Percentiles rank a stretch among this genome's conserved stretches.
Conservation (phyloP, 2,329 filamentous ascomycete species). For the Beauveria bassiana region DNA sequence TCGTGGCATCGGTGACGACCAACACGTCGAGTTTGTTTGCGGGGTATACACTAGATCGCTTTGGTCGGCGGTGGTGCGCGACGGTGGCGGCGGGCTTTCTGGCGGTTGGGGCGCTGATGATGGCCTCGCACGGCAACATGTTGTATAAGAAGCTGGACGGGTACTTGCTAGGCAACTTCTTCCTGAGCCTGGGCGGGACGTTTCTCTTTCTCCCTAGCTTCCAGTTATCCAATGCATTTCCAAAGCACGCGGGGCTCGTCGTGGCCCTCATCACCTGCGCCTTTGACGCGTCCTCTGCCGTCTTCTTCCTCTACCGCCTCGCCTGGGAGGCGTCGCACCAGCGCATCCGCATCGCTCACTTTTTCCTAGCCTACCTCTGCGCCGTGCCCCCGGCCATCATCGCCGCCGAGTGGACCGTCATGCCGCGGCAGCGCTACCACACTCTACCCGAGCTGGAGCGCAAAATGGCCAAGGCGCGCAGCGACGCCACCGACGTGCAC, state of each 20-base stretch:
- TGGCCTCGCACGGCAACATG: slow-evolving; percentile 58
- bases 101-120: slow-evolving; percentile 59
- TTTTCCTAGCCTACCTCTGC: slow-evolving; percentile 32
- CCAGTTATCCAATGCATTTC: slow-evolving; percentile 79
- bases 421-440: slow-evolving; percentile 33
- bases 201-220: slow-evolving; percentile 80
- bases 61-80: slow-evolving; percentile 69
- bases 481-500: slow-evolving; percentile 35
- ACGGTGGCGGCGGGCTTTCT: slow-evolving; percentile 64
- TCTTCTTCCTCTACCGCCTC: slow-evolving; percentile 69
- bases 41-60: slow-evolving; percentile 76
- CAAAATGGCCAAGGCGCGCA: slow-evolving; percentile 31
- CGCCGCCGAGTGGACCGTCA: slow-evolving; percentile 29
- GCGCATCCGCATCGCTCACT: slow-evolving; percentile 26
- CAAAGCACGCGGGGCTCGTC: slow-evolving; percentile 67
- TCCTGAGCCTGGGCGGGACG: slow-evolving; percentile 69
- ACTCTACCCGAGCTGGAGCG: slow-evolving; percentile 29
- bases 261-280: slow-evolving; percentile 72
- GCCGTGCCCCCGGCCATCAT: slow-evolving; percentile 31
- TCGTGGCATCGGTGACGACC: slow-evolving; percentile 76
- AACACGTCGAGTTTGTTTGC: slow-evolving; percentile 82
- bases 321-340: slow-evolving; percentile 50
- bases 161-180: slow-evolving; percentile 65
- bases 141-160: slow-evolving; percentile 60
- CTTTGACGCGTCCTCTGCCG: slow-evolving; percentile 73